Evolutionary conservation across 768 basidiomycete genomes (phyloP).

Genomic region (Lactarius pseudohatsudake): DNA sequence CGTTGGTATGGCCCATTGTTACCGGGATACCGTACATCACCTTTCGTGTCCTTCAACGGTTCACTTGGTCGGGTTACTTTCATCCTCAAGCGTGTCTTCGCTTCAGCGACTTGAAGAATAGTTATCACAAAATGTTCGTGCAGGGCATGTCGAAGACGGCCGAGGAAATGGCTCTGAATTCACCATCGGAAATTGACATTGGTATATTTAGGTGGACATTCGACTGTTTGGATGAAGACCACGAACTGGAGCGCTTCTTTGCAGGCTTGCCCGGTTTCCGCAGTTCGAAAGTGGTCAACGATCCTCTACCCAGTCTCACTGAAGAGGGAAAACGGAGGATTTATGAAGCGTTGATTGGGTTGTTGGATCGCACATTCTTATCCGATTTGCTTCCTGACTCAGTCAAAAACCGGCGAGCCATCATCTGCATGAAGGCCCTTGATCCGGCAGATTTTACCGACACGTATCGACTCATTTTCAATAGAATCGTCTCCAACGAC

Average conservation of each 20-base stretch:
- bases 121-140: not conserved
- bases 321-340: not conserved
- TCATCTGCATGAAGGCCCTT: not conserved
- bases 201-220: not conserved
- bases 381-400: not conserved
- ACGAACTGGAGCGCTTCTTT: not conserved
- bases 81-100: not conserved
- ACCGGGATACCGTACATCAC: not conserved
- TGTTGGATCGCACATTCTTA: not conserved
- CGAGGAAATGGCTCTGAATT: not conserved
- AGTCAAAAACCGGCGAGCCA: not conserved
- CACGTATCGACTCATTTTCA: not conserved
- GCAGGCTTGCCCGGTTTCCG: not conserved
- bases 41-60: not conserved
- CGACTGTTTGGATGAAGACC: not conserved
- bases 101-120: not conserved
- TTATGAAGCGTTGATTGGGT: rapidly evolving
- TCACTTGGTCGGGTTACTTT: not conserved
- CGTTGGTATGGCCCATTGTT: not conserved
- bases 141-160: not conserved
- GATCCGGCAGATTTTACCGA: not conserved
- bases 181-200: no score
- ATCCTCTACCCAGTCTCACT: not conserved
- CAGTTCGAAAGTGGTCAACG: no score
- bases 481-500: not conserved